Evolutionary conservation across 75 land plant genomes (phyloP), one percentile per base, ranked within the genome.

Genomic region (Picea glauca): DNA sequence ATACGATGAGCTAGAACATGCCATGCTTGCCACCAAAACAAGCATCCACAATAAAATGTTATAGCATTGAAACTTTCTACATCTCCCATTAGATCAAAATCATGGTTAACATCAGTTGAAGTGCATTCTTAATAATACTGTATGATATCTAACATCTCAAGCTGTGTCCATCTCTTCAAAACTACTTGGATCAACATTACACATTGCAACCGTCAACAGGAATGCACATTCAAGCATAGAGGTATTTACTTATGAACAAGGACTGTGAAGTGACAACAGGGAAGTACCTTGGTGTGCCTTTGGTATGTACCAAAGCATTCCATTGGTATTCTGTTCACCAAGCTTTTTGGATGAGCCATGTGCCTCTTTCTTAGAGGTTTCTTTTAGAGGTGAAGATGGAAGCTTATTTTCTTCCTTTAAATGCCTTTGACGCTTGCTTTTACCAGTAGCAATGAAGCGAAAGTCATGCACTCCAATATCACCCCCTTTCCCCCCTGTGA

Each of bases 381-480:
- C 50, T 70, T 38, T 70, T 4, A 43, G 18, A 64, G 33, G 59
- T 2, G 78, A 58, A 57, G 78, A 61, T 18, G 77, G 20, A 13
- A 35, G 72, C 33, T 66, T 60, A 60, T 76, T 80, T 65, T 78
- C 80, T 61, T 80, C 88, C 58, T 85, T 79, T 12, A 21, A 30
- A 32, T 57, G 82, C 70, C 35, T 87, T 64, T 91, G 81, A 31
- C 85, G 85, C 79, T 86, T 96, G 11, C 79, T 78, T 74, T 82
- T 96, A 38, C 93, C 90, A 50, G 92, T 92, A 61, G 93, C 90
- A 80, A 96, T 88, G 86, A 82, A 96, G 11, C 99, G 94, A 74
- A 96, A 94, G 81, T 96, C 99, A 86, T 96, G 99, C 30, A 96
- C 86, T 13, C 91, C 88, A 79, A 96, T 83, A 86, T 96, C 99